A percentile compares a stretch with the other conserved stretches of the same genome.
Conservation (phyloP, 352 stramenopile species). For the Phytophthora citrophthora region DNA sequence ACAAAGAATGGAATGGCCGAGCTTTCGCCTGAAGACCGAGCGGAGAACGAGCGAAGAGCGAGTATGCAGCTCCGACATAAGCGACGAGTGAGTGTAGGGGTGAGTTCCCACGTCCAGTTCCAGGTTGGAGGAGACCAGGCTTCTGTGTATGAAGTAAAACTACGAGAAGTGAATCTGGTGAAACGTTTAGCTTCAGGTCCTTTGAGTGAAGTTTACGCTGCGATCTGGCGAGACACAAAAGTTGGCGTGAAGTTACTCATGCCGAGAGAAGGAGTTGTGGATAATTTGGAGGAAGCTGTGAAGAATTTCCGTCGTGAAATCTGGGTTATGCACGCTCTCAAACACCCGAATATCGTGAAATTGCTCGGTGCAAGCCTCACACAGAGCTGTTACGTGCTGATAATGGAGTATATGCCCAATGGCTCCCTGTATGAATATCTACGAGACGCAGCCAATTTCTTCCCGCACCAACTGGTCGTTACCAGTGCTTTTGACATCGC, state of each 20-base stretch:
- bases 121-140: slow-evolving; percentile 76
- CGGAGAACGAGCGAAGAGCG: slow-evolving; percentile 64
- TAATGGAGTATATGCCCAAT: slow-evolving; percentile 90
- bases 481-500: slow-evolving; percentile 73
- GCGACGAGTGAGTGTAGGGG: slow-evolving; percentile 65
- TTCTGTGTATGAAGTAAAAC: slow-evolving; percentile 82
- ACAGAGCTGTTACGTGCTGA: slow-evolving; percentile 78
- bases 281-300: slow-evolving; percentile 73
- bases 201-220: slow-evolving; percentile 79
- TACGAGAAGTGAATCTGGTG: slow-evolving; percentile 76
- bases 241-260: slow-evolving; percentile 83
- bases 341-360: slow-evolving; percentile 79
- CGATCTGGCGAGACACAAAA: slow-evolving; percentile 76
- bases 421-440: slow-evolving; percentile 86
- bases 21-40: slow-evolving; percentile 57
- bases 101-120: slow-evolving; percentile 64
- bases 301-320: slow-evolving; percentile 85
- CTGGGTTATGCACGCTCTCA: slow-evolving; percentile 78
- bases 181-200: slow-evolving; percentile 76
- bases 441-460: slow-evolving; percentile 76
- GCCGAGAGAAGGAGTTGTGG: slow-evolving; percentile 69
- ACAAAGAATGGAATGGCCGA: slow-evolving; percentile 59
- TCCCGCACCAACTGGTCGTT: slow-evolving; percentile 65
- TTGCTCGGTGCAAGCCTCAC: slow-evolving; percentile 81
- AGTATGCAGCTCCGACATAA: slow-evolving; percentile 65